Evolutionary conservation across 83 land plant species (phyloP).

Genomic region (Diphasiastrum complanatum): DNA sequence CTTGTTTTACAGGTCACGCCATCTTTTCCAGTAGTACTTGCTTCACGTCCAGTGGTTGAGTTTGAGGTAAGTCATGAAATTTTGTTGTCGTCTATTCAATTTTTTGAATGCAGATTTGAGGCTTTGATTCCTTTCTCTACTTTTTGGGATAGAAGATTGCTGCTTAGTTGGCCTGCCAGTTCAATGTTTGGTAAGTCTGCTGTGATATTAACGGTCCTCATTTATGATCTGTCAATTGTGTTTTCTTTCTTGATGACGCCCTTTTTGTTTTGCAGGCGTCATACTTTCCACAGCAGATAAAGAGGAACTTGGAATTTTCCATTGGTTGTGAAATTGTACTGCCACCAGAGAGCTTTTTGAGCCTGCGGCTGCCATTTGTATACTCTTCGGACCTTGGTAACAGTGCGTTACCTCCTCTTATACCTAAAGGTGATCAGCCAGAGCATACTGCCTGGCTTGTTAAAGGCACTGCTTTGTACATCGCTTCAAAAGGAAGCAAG

Average conservation of each 20-base stretch:
- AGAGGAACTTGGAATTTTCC: slow-evolving; percentile 37
- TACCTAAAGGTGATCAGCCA: slow-evolving; percentile 48
- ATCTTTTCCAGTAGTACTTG: slow-evolving; percentile 61
- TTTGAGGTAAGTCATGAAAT: slow-evolving; percentile 66
- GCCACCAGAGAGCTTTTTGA: slow-evolving; percentile 92
- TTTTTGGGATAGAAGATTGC: no score
- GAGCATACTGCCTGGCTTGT: slow-evolving; percentile 82
- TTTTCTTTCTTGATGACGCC: no score
- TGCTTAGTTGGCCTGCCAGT: no score
- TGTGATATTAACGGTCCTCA: no score
- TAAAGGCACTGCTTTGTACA: slow-evolving; percentile 60
- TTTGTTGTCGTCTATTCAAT: neutral
- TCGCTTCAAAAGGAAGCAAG: slow-evolving; percentile 43
- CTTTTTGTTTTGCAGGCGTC: slow-evolving; percentile 41
- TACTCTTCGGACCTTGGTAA: slow-evolving; percentile 60
- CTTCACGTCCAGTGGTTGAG: slow-evolving; percentile 63
- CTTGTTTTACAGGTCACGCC: slow-evolving; percentile 74
- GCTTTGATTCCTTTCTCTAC: slow-evolving; percentile 1
- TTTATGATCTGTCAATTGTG: no score
- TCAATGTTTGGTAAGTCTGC: no score
- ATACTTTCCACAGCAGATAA: slow-evolving; percentile 27
- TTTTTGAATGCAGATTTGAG: neutral
- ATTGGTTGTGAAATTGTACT: slow-evolving; percentile 60
- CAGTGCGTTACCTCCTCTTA: slow-evolving; percentile 51
- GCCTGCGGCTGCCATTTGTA: slow-evolving; percentile 80